A percentile compares a stretch with the other conserved stretches of the same genome.
Conservation (phyloP, 2,329 filamentous ascomycete genomes). For the Xylariaceae sp. region DNA sequence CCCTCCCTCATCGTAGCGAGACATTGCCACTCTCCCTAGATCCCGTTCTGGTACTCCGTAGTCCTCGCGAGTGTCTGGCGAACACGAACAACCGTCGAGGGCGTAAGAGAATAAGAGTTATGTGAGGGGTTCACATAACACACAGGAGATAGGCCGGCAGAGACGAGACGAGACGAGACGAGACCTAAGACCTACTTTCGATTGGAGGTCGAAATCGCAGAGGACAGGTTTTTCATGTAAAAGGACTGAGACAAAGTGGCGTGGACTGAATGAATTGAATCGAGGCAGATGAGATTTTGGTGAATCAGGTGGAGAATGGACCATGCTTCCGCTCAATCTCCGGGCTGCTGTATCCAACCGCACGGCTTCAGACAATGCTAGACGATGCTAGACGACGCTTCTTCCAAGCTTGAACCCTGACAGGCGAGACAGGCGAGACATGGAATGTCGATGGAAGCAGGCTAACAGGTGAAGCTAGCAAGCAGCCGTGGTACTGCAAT, state of each 20-base stretch:
- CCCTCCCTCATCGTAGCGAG: conserved; percentile 11
- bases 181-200: background rate
- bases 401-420: conserved; percentile 9
- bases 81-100: background rate
- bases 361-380: background rate
- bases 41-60: conserved; percentile 14
- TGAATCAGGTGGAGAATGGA: conserved; percentile 10
- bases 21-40: conserved; percentile 17
- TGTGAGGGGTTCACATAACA: background rate
- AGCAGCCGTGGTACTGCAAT: too few relatives aligned
- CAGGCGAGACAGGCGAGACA: background rate
- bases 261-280: conserved; percentile 3
- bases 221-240: conserved; percentile 2
- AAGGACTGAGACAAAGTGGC: conserved; percentile 8
- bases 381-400: background rate
- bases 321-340: conserved; percentile 7
- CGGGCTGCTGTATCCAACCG: conserved; percentile 5
- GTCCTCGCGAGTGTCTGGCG: background rate
- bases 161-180: too few relatives aligned
- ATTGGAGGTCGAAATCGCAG: background rate
- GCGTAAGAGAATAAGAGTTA: background rate
- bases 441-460: too few relatives aligned
- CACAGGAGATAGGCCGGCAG: background rate
- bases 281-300: background rate
- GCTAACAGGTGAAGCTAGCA: too few relatives aligned